These are phyloP conservation scores for Hypoxylon perforatum DNA, from an alignment of 495 filamentous ascomycete species.

Conservation along the genomic window DNA sequence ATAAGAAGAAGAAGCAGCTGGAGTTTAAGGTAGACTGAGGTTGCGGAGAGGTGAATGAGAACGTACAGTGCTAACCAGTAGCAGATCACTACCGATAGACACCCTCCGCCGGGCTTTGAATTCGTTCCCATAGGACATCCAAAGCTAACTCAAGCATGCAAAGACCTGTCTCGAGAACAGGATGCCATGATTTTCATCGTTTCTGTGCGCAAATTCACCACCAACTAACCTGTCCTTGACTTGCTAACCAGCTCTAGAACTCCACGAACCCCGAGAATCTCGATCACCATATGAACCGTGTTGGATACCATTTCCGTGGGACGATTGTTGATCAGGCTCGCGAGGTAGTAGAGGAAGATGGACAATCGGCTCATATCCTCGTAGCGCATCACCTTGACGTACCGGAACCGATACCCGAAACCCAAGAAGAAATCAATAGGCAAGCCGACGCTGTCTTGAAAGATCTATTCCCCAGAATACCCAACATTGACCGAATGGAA, in stretches of 20 bases:
- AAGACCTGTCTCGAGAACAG: constrained; percentile 77
- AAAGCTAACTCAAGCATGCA: constrained; percentile 77
- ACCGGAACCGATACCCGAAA: constrained; percentile 64
- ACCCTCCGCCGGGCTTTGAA: constrained; percentile 79
- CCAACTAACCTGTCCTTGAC: background rate
- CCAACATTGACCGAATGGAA: constrained; percentile 76
- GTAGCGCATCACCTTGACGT: constrained; percentile 35
- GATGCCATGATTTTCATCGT: constrained; percentile 79
- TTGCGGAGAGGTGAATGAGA: constrained; percentile 15
- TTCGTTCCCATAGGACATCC: constrained; percentile 88
- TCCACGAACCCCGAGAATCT: constrained; percentile 37
- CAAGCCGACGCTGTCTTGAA: constrained; percentile 78
- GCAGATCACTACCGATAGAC: constrained; percentile 55
- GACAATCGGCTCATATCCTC: constrained; percentile 23
- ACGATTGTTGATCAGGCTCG: constrained; percentile 62
- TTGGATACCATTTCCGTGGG: constrained; percentile 79
- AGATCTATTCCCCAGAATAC: constrained; percentile 90
- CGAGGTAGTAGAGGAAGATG: constrained; percentile 40
- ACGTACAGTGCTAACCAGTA: constrained; percentile 40
- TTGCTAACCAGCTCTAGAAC: constrained; percentile 33
- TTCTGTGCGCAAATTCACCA: constrained; percentile 67
- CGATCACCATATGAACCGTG: constrained; percentile 71
- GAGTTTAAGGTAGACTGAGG: constrained; percentile 58
- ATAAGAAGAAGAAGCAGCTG: constrained; percentile 67
- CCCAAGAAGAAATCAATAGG: constrained; percentile 73